Evolutionary conservation across 2,329 filamentous ascomycete genomes (phyloP).

Genomic region (Penicillium sp.): DNA sequence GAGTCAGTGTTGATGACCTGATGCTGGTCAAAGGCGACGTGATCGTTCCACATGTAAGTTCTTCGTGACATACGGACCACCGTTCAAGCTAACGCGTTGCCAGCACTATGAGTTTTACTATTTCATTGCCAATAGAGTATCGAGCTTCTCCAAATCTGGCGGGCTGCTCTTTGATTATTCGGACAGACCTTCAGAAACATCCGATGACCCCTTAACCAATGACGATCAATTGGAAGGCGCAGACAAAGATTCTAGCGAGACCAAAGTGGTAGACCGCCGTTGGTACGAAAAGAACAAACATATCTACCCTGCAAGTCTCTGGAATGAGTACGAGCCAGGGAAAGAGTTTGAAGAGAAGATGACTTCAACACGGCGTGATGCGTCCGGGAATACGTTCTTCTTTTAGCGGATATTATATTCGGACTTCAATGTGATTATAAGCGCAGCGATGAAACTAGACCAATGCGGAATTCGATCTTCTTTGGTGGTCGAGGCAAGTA

Average conservation of each 20-base stretch:
- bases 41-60: slow-evolving; percentile 86
- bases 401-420: slow-evolving; percentile 43
- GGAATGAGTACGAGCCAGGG: slow-evolving; percentile 90
- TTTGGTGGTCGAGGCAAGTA: not conserved
- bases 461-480: slow-evolving; percentile 2
- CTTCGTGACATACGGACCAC: not conserved
- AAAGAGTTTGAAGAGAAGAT: slow-evolving; percentile 65
- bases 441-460: slow-evolving; percentile 11
- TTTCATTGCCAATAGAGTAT: slow-evolving; percentile 73
- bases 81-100: slow-evolving; percentile 1
- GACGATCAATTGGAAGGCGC: slow-evolving; percentile 66
- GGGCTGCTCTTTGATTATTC: slow-evolving; percentile 76
- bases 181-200: slow-evolving; percentile 34
- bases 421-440: slow-evolving; percentile 2
- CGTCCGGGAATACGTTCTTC: slow-evolving; percentile 90
- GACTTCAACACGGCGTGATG: slow-evolving; percentile 72
- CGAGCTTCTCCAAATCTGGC: slow-evolving; percentile 66
- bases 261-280: slow-evolving; percentile 89
- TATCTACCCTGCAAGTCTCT: slow-evolving; percentile 92
- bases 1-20: slow-evolving; percentile 90
- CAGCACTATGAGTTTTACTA: slow-evolving; percentile 98
- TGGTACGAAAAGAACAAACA: slow-evolving; percentile 99
- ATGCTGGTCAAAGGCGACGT: slow-evolving; percentile 87
- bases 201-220: slow-evolving; percentile 44
- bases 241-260: slow-evolving; percentile 70